Evolutionary conservation across 1,284 basidiomycete species (phyloP).

Genomic region (Cryptococcus wingfieldii): DNA sequence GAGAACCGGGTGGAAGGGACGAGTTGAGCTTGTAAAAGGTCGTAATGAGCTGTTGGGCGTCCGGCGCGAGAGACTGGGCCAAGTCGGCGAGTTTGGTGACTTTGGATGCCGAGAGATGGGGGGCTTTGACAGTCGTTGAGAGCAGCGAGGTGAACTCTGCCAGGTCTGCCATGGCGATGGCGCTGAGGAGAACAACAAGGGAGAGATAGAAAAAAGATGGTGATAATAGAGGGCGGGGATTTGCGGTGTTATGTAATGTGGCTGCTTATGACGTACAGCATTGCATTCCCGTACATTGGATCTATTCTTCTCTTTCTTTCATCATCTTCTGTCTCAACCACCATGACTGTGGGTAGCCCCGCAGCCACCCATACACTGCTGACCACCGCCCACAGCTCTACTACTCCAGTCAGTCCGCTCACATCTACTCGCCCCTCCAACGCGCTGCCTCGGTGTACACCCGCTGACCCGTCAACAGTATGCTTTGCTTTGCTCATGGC

Average conservation of each 20-base stretch:
- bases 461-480: conserved; percentile 21
- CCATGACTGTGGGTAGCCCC: conserved; percentile 13
- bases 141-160: conserved; percentile 70
- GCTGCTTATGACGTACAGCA: not conserved
- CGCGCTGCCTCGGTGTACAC: conserved; percentile 1
- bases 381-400: conserved; percentile 31
- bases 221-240: not conserved
- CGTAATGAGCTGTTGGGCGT: conserved; percentile 75
- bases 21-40: conserved; percentile 79
- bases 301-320: not conserved
- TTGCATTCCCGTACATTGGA: not conserved
- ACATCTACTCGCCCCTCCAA: not conserved
- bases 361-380: not conserved
- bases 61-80: conserved; percentile 67
- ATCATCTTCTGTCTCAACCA: not conserved
- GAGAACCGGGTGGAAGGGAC: conserved; percentile 55
- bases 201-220: not conserved
- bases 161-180: conserved; percentile 16
- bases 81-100: conserved; percentile 69
- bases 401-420: conserved; percentile 35
- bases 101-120: conserved; percentile 76
- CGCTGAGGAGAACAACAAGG: not conserved
- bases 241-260: conserved; percentile 1
- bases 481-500: conserved; percentile 47
- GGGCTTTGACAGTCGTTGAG: conserved; percentile 71